phyloP scores from a whole-genome alignment of 1,139 yeast genomes.

The Candida smagusa region DNA sequence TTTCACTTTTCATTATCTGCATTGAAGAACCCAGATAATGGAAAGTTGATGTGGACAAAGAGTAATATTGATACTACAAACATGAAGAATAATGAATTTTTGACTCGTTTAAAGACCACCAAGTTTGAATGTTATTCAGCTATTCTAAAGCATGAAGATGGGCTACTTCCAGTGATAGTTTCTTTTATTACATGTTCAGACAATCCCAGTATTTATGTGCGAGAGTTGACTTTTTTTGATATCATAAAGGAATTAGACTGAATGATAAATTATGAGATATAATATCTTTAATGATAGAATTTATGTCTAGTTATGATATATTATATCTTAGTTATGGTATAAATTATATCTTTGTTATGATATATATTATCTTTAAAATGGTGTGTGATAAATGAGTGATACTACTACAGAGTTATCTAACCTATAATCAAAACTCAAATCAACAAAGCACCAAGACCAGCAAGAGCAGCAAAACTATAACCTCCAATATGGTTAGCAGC shows the following conservation, averaged over 20 bases:
- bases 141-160: slow-evolving; percentile 11
- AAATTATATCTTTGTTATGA: too few relatives aligned
- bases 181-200: slow-evolving; percentile 20
- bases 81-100: slow-evolving; percentile 4
- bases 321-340: too few relatives aligned
- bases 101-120: slow-evolving; percentile 7
- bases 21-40: too few relatives aligned
- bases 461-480: slow-evolving; percentile 20
- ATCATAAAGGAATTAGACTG: too few relatives aligned
- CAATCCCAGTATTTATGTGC: slow-evolving; percentile 1
- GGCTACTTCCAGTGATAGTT: slow-evolving; percentile 23
- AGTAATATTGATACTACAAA: slow-evolving; percentile 2
- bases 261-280: too few relatives aligned
- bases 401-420: too few relatives aligned
- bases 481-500: slow-evolving; percentile 11
- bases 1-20: slow-evolving; percentile 4
- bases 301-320: too few relatives aligned
- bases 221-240: slow-evolving; percentile 4
- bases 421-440: slow-evolving; percentile 12
- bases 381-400: too few relatives aligned
- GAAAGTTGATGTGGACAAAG: slow-evolving; percentile 1
- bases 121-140: slow-evolving; percentile 21
- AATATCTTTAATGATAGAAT: too few relatives aligned
- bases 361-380: too few relatives aligned
- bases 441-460: slow-evolving; percentile 25